Evolutionary conservation across 139 green algal species (phyloP), one percentile per base, ranked within the genome.

Genomic region (Chlamydomonas incerta): DNA sequence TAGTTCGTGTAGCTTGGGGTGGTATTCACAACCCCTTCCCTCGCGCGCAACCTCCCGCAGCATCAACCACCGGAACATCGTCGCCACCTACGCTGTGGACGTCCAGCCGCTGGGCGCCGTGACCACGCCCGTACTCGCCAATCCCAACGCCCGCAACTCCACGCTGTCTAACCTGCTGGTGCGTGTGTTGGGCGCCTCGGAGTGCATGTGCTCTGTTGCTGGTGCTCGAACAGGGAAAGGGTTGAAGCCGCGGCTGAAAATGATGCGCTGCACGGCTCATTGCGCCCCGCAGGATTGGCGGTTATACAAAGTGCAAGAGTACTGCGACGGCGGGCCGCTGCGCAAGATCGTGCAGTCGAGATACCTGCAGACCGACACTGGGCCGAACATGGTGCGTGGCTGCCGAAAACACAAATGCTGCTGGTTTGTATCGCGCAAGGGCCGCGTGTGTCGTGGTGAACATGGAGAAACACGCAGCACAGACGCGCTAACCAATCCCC

Each of bases 271-370:
- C 41, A 13, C 6, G 65, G 33, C 23, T 3, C 72, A 67, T 37
- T 52, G 29, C 34, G 37, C 52, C 55, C 17, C 31, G 55, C 37
- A 87, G 72, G 88, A 84, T n/a, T 91, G 86, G 74, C 82, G 87
- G 73, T 68, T 91, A 57, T 87, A 87, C 71, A 87, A 89, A 26
- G 83, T 91, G 33, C 88, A 89, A 74, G 88, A 91, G 80, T 91
- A 83, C 60, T 89, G 83, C 31, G 79, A 88, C 57, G 85, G 68
- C 3, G 79, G 71, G 21, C 72, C 63, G 9, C 76, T 85, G 37
- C 62, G 60, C 63, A 75, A 85, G 50, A n/a, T 81, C 20, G 74
- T 85, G 20, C 63, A 75, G 47, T 63, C 58, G 10, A 46, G 52
- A 20, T 84, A 74, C 77, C 77, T 84, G 29, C 65, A 67, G n/a